phyloP scores from a whole-genome alignment of 208 protist species.

The Crithidia mellificae region DNA sequence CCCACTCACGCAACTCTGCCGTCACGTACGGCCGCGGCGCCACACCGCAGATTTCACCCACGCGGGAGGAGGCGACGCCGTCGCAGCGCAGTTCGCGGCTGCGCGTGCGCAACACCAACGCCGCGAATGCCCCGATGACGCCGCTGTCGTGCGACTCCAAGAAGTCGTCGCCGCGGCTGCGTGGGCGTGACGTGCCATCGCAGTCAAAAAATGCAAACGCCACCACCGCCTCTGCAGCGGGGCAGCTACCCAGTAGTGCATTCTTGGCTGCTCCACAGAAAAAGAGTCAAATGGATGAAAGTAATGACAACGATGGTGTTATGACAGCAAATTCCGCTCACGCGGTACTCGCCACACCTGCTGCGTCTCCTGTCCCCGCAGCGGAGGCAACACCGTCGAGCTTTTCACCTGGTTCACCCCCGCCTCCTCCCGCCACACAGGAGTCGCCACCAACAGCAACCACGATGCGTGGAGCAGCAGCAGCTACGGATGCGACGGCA shows the following conservation, averaged over 20 bases:
- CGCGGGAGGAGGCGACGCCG: background rate
- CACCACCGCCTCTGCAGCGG: background rate
- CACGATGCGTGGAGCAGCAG: too few species aligned
- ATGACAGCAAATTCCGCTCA: background rate
- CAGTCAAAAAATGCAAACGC: background rate
- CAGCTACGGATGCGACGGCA: too few species aligned
- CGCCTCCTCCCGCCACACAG: too few species aligned
- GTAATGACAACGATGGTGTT: too few species aligned
- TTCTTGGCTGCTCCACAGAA: too few species aligned
- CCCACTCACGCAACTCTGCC: slow-evolving; percentile 4
- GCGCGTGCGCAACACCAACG: background rate
- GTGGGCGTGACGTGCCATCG: background rate
- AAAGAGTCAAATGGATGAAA: too few species aligned
- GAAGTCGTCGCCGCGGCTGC: background rate
- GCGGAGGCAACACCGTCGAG: background rate
- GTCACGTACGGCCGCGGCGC: background rate
- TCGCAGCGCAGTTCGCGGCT: slow-evolving; percentile 2
- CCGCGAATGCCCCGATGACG: slow-evolving; percentile 1
- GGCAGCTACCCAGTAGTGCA: background rate
- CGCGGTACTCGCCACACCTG: background rate
- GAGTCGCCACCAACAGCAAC: too few species aligned
- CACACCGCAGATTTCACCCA: slow-evolving; percentile 1
- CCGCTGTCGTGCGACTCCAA: slow-evolving; percentile 8
- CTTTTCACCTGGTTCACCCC: too few species aligned
- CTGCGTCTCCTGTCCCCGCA: background rate